A percentile compares a stretch with the other conserved stretches of the same genome.
Evolutionary conservation across 2,329 filamentous ascomycete genomes (phyloP).

Genomic region (Cadophora luteo-olivacea): DNA sequence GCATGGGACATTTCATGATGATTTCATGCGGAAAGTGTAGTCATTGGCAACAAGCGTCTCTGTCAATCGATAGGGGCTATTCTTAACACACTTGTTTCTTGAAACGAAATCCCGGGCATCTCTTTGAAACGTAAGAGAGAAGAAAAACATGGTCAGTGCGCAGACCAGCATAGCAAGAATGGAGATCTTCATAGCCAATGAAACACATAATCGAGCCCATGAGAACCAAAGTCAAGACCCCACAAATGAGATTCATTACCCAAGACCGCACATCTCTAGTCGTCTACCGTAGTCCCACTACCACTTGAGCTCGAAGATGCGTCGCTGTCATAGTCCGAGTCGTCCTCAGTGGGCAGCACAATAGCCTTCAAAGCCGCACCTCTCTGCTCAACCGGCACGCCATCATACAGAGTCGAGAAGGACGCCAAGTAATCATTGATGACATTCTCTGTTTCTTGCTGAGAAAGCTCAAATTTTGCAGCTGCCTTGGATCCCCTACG

Average conservation of each 20-base stretch:
- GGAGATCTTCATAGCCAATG: background rate
- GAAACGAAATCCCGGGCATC: too few species aligned
- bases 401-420: conserved; percentile 31
- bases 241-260: background rate
- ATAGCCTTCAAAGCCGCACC: conserved; percentile 27
- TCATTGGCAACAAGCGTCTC: too few species aligned
- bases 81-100: too few species aligned
- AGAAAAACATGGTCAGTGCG: background rate
- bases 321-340: conserved; percentile 28
- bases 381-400: conserved; percentile 24
- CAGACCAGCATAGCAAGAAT: too few species aligned
- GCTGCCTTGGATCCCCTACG: background rate
- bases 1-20: too few species aligned
- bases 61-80: too few species aligned
- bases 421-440: conserved; percentile 34
- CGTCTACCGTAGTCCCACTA: conserved; percentile 2
- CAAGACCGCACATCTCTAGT: background rate
- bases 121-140: background rate
- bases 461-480: conserved; percentile 26
- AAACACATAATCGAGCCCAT: background rate
- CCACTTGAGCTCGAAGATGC: conserved; percentile 14
- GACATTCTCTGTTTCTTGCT: conserved; percentile 31
- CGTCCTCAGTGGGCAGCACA: conserved; percentile 17
- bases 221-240: background rate
- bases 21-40: too few species aligned